Percentiles rank a stretch among this genome's conserved stretches.
phyloP scores from a whole-genome alignment of 257 asterid genomes.

The Solanum rostratum region DNA sequence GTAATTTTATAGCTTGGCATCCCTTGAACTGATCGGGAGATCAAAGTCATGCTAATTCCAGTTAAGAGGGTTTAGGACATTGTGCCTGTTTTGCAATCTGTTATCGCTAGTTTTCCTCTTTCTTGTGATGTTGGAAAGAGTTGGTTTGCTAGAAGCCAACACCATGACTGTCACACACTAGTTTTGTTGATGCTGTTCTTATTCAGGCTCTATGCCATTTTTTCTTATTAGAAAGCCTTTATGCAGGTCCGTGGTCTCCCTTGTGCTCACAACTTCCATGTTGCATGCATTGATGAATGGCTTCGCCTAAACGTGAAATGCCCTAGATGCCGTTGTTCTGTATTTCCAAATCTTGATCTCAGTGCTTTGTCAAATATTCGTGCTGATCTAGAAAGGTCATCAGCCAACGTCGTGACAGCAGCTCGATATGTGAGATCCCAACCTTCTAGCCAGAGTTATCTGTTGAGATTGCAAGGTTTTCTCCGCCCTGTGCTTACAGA shows the following conservation, averaged over 20 bases:
- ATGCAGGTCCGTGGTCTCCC: conserved; percentile 94
- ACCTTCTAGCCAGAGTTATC: conserved; percentile 71
- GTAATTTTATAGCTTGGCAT: not conserved
- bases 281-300: conserved; percentile 96
- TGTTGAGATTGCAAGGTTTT: conserved; percentile 66
- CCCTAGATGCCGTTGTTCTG: conserved; percentile 95
- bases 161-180: not conserved
- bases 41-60: not conserved
- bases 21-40: not conserved
- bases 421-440: conserved; percentile 53
- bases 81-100: not conserved
- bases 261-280: conserved; percentile 95
- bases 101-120: not conserved
- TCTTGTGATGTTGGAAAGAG: not conserved
- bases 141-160: not conserved
- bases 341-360: conserved; percentile 88
- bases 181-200: not conserved
- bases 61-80: not conserved
- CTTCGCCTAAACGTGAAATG: conserved; percentile 84
- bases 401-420: conserved; percentile 37
- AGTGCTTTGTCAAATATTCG: conserved; percentile 78
- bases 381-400: conserved; percentile 44
- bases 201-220: no score
- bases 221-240: conserved; percentile 19
- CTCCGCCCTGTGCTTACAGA: conserved; percentile 50